A percentile compares a stretch with the other conserved stretches of the same genome.
phyloP scores from a whole-genome alignment of 2,329 filamentous ascomycete genomes.

The Aspergillus pseudonomiae region DNA sequence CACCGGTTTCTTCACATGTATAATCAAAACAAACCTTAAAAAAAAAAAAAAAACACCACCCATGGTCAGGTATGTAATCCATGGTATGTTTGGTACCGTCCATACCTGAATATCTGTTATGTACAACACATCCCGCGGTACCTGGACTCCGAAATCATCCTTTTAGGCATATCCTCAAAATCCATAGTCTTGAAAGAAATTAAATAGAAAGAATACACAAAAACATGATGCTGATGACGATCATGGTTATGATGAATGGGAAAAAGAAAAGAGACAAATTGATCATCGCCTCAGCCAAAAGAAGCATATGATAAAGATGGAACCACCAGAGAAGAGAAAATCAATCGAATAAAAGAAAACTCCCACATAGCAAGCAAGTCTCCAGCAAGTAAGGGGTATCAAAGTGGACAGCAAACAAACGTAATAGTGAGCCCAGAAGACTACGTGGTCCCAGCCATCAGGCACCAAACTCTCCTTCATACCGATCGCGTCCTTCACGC shows the following conservation, averaged over 20 bases:
- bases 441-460: conserved; percentile 27
- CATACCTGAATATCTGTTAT: neutral
- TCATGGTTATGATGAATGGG: too few relatives aligned
- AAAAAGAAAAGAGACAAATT: neutral
- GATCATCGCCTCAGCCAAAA: neutral
- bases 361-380: conserved; percentile 11
- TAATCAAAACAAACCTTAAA: neutral
- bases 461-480: conserved; percentile 10
- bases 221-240: neutral
- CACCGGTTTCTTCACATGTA: neutral
- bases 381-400: conserved; percentile 26
- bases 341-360: conserved; percentile 11
- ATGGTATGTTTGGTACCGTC: neutral
- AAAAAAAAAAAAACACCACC: neutral
- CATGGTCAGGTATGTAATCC: neutral
- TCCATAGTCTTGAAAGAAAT: neutral
- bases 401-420: conserved; percentile 26
- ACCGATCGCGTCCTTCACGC: neutral
- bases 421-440: conserved; percentile 16
- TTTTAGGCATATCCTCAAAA: neutral
- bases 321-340: neutral
- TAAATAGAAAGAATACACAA: neutral
- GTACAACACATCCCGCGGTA: neutral
- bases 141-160: neutral
- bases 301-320: neutral